Base-by-base conservation (phyloP, 495 filamentous ascomycete species). In the Aspergillus indologenus region DNA sequence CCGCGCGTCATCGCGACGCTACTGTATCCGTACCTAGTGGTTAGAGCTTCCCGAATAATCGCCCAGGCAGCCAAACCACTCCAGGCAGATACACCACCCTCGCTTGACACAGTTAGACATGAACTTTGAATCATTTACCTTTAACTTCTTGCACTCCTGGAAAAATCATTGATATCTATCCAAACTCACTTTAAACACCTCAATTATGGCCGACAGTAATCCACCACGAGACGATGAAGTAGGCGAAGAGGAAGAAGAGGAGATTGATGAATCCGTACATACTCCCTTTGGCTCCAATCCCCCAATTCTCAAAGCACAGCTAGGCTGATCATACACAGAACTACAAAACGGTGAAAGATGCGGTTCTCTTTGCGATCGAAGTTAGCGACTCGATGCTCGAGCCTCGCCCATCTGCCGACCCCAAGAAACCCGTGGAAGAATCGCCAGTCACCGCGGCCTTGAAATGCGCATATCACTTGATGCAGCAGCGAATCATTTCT, bases 401-500 rank as follows among this genome's bases (percentile, higher is more conserved):
- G 18, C 78, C 76, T 54, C 91, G 89, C 51, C 80, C 83, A 3
- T 74, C 79, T 1, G 79, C 80, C 20, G 83, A 86, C 64, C 72
- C 84, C 45, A 93, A 88, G 78, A 92, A 93, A 70, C 79, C 82
- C 50, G 81, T 86, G 45, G 84, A 77, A 59, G 89, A 91, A 62
- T 86, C 85, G 20, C 85, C 92, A 1, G 76, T 86, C 1, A 81
- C 85, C 2, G 92, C 95, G 18, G 92, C 95, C 7, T 79, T 99
- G 23, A 96, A 96, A 78, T 96, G 92, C 67, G 93, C 95, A 54
- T 95, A 96, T 65, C 83, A 89, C 54, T 81, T 99, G 54, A 96
- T 98, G 88, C 92, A 97, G 74, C 93, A 96, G 73, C 87, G 95
- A 57, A 97, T 99, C 65, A 97, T 99, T 66, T 92, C 92, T 2